These are phyloP conservation scores for Pseudogymnoascus sp. DNA, from an alignment of 2,329 filamentous ascomycete genomes.

Conservation along the genomic window DNA sequence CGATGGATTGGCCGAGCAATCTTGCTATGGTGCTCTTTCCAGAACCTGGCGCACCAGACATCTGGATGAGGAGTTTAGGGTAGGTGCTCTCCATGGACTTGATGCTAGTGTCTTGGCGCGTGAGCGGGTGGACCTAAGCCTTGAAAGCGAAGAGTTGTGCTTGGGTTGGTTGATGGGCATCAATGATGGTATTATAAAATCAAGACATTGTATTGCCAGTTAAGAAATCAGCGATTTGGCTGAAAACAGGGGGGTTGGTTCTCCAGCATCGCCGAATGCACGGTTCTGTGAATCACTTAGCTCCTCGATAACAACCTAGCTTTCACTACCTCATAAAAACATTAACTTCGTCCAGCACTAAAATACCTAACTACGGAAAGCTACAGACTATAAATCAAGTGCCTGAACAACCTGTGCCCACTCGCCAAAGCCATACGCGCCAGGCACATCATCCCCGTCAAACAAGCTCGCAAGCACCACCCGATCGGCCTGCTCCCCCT, in stretches of 20 bases:
- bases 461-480: constrained; percentile 42
- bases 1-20: constrained; percentile 23
- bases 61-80: constrained; percentile 25
- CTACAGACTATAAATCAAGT: constrained; percentile 25
- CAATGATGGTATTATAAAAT: background rate
- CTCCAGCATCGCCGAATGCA: background rate
- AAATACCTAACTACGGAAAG: background rate
- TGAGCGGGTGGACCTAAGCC: background rate
- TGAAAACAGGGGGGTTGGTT: background rate
- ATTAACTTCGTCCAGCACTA: background rate
- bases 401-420: constrained; percentile 43
- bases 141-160: background rate
- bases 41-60: constrained; percentile 35
- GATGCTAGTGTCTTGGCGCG: background rate
- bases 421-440: constrained; percentile 34
- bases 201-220: background rate
- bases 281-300: background rate
- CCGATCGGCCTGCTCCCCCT: constrained; percentile 38
- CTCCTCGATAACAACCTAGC: background rate
- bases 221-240: background rate
- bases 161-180: background rate
- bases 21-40: constrained; percentile 33
- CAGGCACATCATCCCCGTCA: constrained; percentile 36
- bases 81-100: background rate
- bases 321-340: background rate